phyloP scores from a whole-genome alignment of 805 yeast species.

The Blastobotrys americana region DNA sequence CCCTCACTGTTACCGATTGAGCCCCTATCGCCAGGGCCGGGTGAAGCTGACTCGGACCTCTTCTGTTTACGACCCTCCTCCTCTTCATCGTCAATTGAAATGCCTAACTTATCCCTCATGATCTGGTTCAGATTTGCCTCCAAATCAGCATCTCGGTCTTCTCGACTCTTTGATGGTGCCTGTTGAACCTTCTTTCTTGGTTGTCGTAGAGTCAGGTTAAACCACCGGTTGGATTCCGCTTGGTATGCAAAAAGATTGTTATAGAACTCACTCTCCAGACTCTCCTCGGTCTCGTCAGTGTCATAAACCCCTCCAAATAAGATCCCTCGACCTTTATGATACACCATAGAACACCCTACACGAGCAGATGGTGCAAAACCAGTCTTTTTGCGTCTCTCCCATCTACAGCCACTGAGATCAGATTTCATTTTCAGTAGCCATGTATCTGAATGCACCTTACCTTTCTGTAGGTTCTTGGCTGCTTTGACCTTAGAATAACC shows the following conservation, averaged over 20 bases:
- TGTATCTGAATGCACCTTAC: slow-evolving; percentile 77
- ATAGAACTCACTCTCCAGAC: slow-evolving; percentile 74
- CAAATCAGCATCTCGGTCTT: slow-evolving; percentile 64
- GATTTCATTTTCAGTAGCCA: slow-evolving; percentile 86
- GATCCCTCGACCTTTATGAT: slow-evolving; percentile 86
- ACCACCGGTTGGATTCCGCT: slow-evolving; percentile 85
- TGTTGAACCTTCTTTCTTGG: slow-evolving; percentile 44
- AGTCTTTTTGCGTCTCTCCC: slow-evolving; percentile 86
- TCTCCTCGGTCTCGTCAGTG: slow-evolving; percentile 91
- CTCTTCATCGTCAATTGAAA: slow-evolving; percentile 23
- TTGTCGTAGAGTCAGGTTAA: slow-evolving; percentile 56
- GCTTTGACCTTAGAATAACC: slow-evolving; percentile 94
- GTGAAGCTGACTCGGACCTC: slow-evolving; percentile 33
- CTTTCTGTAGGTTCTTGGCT: slow-evolving; percentile 71
- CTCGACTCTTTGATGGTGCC: slow-evolving; percentile 34
- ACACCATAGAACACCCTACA: slow-evolving; percentile 88
- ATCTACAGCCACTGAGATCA: slow-evolving; percentile 66
- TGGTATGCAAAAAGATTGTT: slow-evolving; percentile 78
- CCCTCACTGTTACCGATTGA: slow-evolving; percentile 13
- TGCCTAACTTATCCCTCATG: slow-evolving; percentile 26
- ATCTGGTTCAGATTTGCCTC: slow-evolving; percentile 64
- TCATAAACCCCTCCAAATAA: slow-evolving; percentile 95
- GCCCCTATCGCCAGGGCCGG: slow-evolving; percentile 2
- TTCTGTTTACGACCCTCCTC: slow-evolving; percentile 22
- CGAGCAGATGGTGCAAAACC: slow-evolving; percentile 89